Evolutionary conservation across 306 rosid genomes (phyloP).

Genomic region (Pachyrhizus erosus): DNA sequence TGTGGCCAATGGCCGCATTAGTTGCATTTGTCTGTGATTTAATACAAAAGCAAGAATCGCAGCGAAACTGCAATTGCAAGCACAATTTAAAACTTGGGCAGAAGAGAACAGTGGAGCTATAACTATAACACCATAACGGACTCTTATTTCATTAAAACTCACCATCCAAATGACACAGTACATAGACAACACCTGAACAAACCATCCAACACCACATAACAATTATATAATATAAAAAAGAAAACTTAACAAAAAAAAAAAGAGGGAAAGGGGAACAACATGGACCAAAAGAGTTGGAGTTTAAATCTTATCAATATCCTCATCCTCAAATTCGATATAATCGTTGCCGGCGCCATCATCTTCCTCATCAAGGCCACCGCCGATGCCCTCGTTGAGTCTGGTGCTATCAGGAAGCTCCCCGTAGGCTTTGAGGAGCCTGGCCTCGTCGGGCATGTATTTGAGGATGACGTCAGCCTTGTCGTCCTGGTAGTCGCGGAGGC

Average conservation of each 20-base stretch:
- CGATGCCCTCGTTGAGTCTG: constrained; percentile 59
- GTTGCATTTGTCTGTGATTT: neutral
- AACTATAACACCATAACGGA: neutral
- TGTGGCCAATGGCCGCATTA: neutral
- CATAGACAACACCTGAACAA: neutral
- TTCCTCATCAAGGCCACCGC: constrained; percentile 61
- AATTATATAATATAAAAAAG: neutral
- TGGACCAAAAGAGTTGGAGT: neutral
- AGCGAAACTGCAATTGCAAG: neutral
- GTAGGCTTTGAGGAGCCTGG: constrained; percentile 68
- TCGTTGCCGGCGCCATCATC: constrained; percentile 54
- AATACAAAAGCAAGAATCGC: no score
- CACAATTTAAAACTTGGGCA: neutral
- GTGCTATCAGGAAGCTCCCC: constrained; percentile 66
- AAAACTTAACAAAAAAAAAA: neutral
- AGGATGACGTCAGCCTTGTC: constrained; percentile 75
- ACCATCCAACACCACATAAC: neutral
- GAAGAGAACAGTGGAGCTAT: neutral
- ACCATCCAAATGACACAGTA: neutral
- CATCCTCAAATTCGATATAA: constrained; percentile 68
- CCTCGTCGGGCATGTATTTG: constrained; percentile 72
- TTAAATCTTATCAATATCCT: constrained; percentile 63
- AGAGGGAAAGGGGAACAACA: no score
- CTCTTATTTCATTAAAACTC: constrained; percentile 8
- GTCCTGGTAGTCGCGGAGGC: constrained; percentile 67